Evolutionary conservation across 805 yeast genomes (phyloP).

Genomic region (Kodamaea kaohsiungensis): DNA sequence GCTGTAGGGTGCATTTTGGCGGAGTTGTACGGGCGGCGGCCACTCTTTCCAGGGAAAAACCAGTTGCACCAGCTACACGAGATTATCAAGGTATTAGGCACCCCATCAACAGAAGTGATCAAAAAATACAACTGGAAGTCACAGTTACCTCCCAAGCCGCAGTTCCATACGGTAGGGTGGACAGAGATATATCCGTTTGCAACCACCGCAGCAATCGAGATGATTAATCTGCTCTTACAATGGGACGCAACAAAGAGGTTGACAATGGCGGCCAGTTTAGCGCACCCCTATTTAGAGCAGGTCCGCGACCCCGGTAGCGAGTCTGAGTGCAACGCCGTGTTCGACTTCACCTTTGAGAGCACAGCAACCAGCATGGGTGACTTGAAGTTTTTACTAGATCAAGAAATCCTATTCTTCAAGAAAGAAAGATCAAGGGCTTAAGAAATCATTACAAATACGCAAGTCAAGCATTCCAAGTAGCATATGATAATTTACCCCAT

Average conservation of each 20-base stretch:
- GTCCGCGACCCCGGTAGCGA: conserved; percentile 62
- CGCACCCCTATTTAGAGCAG: conserved; percentile 50
- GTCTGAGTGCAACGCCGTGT: conserved; percentile 47
- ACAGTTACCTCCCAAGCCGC: conserved; percentile 41
- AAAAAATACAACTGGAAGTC: conserved; percentile 29
- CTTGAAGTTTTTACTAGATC: conserved; percentile 18
- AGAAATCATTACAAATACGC: neutral
- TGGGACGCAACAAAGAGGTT: conserved; percentile 65
- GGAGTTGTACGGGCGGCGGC: conserved; percentile 78
- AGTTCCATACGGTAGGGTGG: conserved; percentile 45
- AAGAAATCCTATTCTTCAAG: conserved; percentile 24
- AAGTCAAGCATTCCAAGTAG: neutral
- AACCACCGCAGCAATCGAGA: conserved; percentile 46
- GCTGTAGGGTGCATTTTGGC: conserved; percentile 89
- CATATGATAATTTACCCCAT: neutral
- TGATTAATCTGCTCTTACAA: conserved; percentile 55
- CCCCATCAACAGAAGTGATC: conserved; percentile 56
- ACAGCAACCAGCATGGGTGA: conserved; percentile 17
- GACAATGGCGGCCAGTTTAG: neutral
- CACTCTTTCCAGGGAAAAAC: conserved; percentile 76
- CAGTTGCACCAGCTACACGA: conserved; percentile 69
- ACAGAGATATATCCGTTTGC: conserved; percentile 62
- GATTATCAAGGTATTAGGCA: conserved; percentile 69
- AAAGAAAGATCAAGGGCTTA: conserved; percentile 4
- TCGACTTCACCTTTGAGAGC: conserved; percentile 70